These are phyloP conservation scores for Penicillium sp. DNA, from an alignment of 2,329 filamentous ascomycete genomes.

Conservation along the genomic window DNA sequence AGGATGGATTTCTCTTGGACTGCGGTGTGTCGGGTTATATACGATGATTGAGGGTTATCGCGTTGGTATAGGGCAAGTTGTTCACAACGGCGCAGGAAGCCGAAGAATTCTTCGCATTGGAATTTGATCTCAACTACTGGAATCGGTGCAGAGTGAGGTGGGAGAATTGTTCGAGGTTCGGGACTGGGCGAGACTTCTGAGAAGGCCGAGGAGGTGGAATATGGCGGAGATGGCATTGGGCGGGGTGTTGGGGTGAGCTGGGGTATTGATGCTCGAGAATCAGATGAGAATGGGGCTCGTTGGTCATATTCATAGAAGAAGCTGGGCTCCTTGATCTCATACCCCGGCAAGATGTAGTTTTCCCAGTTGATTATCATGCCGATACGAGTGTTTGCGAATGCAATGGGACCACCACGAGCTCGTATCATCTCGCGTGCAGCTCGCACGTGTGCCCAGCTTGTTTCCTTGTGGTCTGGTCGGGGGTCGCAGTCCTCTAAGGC, in stretches of 20 bases:
- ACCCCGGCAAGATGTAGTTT: constrained; percentile 36
- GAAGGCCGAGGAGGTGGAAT: constrained; percentile 12
- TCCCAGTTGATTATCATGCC: constrained; percentile 38
- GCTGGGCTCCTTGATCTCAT: constrained; percentile 28
- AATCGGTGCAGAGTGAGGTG: constrained; percentile 1
- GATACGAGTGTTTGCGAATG: constrained; percentile 31
- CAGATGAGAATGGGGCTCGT: constrained; percentile 4
- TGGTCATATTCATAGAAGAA: constrained; percentile 29
- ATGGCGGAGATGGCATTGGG: constrained; percentile 20
- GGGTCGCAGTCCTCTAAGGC: constrained; percentile 36
- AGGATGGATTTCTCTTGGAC: constrained; percentile 28
- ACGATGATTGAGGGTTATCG: constrained; percentile 12
- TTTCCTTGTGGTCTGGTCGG: constrained; percentile 30
- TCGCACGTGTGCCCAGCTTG: constrained; percentile 36
- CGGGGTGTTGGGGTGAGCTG: constrained; percentile 1
- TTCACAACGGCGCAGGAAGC: constrained; percentile 33
- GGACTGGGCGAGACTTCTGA: constrained; percentile 9
- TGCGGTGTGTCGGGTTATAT: constrained; percentile 19
- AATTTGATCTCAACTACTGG: constrained; percentile 27
- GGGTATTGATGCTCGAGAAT: not conserved
- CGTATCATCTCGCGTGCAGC: constrained; percentile 34
- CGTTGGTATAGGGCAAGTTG: constrained; percentile 28
- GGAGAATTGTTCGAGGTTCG: not conserved
- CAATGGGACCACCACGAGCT: constrained; percentile 30
- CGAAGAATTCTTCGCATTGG: constrained; percentile 33